Base-by-base conservation (phyloP, 495 filamentous ascomycete genomes). In the Xylaria grammica region DNA sequence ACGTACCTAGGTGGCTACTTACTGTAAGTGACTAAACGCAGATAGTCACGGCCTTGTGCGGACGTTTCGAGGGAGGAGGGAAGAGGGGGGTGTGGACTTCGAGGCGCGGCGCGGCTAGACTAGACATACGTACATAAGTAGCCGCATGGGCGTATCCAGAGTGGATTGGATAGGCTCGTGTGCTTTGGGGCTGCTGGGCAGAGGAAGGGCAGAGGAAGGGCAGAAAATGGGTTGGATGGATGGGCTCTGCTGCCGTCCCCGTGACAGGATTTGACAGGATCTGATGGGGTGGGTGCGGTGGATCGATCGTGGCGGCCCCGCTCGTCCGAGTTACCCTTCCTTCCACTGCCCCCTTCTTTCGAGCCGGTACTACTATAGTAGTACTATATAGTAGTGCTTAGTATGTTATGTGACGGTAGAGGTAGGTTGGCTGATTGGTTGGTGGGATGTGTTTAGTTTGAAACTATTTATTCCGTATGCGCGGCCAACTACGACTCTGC, bases 251-350 rank as follows among this genome's bases (percentile, higher is more conserved):
- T 15, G 48, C n/a, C n/a, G n/a, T n/a, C n/a, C n/a, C 1, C 11
- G 6, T 17, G 10, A 24, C 24, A 22, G 24, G 40, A 44, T n/a
- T 1, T 13, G 40, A 44, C 19, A n/a, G 45, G 45, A 48, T 26
- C 19, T 19, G 45, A 6, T 26, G 22, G 49, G 49, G 1, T 46
- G n/a, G 19, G 34, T 11, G 34, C 34, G 11, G 56, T 59, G 56
- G 56, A 59, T 48, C 54, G 54, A 58, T 58, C 54, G 54, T 58
- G 54, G 56, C 56, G 56, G 55, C 40, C 56, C 56, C 40, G 27
- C 56, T 26, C 22, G 10, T 30, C 54, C 54, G 54, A 38, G 38
- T 57, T 57, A 20, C 36, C 22, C 20, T 53, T 10, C 52, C 34
- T 30, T 30, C 17, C 26, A 11, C 24, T 20, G 26, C 22, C 54